A percentile compares a stretch with the other conserved stretches of the same genome.
phyloP scores from a whole-genome alignment of 306 rosid genomes.

The Chamaecrista fasciculata region DNA sequence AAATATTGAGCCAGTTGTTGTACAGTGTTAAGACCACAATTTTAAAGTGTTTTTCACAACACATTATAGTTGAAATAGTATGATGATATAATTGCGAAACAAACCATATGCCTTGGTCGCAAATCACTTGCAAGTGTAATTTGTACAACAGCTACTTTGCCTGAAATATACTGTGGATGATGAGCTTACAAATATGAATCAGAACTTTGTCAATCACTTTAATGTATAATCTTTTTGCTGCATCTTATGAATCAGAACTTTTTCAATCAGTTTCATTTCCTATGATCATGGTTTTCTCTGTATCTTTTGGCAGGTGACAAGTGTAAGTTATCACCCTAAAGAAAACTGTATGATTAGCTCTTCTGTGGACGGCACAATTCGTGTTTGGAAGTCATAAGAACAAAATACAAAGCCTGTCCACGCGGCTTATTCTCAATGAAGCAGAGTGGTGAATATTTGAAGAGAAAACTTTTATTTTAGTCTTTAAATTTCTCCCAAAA shows the following conservation, averaged over 20 bases:
- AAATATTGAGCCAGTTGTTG: background rate
- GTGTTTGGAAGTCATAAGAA: constrained; percentile 71
- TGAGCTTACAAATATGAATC: background rate
- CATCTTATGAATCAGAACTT: constrained; percentile 17
- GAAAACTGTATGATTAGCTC: constrained; percentile 75
- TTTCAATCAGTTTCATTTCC: constrained; percentile 2
- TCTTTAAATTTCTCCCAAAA: no score
- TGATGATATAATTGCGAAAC: background rate
- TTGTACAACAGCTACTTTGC: background rate
- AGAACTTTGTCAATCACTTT: background rate
- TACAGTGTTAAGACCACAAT: background rate
- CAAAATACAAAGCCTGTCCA: constrained; percentile 17
- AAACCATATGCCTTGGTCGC: background rate
- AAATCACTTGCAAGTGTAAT: constrained; percentile 6
- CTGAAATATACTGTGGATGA: background rate
- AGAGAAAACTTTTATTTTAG: no score
- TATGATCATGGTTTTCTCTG: constrained; percentile 1
- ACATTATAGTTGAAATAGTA: background rate
- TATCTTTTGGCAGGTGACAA: constrained; percentile 65
- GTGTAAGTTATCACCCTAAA: constrained; percentile 88
- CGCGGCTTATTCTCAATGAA: background rate
- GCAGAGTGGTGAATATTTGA: background rate
- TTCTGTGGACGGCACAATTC: constrained; percentile 74
- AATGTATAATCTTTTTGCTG: constrained; percentile 2
- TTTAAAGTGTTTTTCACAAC: background rate